phyloP scores from a whole-genome alignment of 306 rosid species.

The Castanopsis chinensis region DNA sequence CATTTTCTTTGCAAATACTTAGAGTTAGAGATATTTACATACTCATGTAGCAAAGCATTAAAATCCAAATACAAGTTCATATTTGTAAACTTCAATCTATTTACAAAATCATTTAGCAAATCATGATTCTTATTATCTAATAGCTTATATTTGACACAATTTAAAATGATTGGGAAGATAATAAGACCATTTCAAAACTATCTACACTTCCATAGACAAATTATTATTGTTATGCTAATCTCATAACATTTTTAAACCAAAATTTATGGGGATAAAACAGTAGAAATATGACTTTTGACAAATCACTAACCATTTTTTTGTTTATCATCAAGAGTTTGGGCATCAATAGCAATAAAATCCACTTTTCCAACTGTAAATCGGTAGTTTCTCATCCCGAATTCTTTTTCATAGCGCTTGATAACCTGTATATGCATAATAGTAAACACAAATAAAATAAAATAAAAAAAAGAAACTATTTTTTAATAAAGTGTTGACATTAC shows the following conservation, averaged over 20 bases:
- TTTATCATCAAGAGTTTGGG: conserved; percentile 77
- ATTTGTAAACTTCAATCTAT: not conserved
- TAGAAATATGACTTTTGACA: conserved; percentile 13
- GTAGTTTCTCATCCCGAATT: conserved; percentile 63
- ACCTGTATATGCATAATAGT: conserved; percentile 36
- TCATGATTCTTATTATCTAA: not conserved
- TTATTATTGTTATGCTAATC: not conserved
- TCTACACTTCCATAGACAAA: not conserved
- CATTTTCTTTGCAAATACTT: not conserved
- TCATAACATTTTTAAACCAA: not conserved
- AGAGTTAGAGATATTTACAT: not conserved
- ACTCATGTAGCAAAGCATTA: not conserved
- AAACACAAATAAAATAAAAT: conserved; percentile 12
- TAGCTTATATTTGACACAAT: not conserved
- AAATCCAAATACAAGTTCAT: not conserved
- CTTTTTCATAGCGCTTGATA: conserved; percentile 59
- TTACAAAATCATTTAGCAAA: not conserved
- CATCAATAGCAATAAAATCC: conserved; percentile 71
- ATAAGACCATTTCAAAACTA: not conserved
- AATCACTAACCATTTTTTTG: conserved; percentile 6
- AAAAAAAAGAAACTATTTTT: conserved; percentile 8
- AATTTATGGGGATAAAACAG: not conserved
- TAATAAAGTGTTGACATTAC: not conserved
- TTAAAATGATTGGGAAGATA: not conserved
- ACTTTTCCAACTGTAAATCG: conserved; percentile 59